Evolutionary conservation across 106 monocot genomes (phyloP), one percentile per base, ranked within the genome.

Genomic region (Dendrobium chrysotoxum): DNA sequence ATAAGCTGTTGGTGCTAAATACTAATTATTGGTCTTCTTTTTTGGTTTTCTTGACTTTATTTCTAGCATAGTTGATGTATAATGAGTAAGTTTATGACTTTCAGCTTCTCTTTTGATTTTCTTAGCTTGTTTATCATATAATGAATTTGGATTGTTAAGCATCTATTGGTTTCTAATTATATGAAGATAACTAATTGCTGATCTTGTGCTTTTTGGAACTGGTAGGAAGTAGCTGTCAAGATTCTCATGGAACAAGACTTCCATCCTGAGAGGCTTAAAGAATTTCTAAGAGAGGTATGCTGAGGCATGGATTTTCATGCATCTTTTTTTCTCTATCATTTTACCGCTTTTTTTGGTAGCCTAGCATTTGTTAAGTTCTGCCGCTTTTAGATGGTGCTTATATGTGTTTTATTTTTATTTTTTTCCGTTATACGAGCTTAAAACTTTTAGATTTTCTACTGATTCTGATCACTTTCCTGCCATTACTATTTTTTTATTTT

Each of bases 201-300:
- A 44, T 75, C 44, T 53, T 13, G 73, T 40, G 40, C 65, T 40
- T 46, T 38, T 66, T 75, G 12, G 53, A 73, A 77, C 61, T 68
- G 40, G 44, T 78, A 99, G 98, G 98, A 95, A 85, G 98, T 99
- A 86, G 98, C 98, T 75, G 98, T 99, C 79, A 99, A 99, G 83
- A 95, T 95, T 81, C 90, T 99, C 12, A 92, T 93, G 90, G 98
- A 99, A 42, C 94, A 99, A 86, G 95, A 99, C 82, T 93, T 99
- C 66, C 94, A 90, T 87, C 89, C 89, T 31, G 98, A 94, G 12
- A 91, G 83, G 15, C 54, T 95, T 23, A 95, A 88, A 75, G 98
- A 99, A 75, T 99, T 99, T 72, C 40, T 92, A 55, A 89, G 95
- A 86, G 98, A 99, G 98, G 98, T 93, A 82, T 70, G 46, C 28